Evolutionary conservation across 1,284 basidiomycete species (phyloP), one percentile per base, ranked within the genome.

Genomic region (Ceratobasidium sp.): DNA sequence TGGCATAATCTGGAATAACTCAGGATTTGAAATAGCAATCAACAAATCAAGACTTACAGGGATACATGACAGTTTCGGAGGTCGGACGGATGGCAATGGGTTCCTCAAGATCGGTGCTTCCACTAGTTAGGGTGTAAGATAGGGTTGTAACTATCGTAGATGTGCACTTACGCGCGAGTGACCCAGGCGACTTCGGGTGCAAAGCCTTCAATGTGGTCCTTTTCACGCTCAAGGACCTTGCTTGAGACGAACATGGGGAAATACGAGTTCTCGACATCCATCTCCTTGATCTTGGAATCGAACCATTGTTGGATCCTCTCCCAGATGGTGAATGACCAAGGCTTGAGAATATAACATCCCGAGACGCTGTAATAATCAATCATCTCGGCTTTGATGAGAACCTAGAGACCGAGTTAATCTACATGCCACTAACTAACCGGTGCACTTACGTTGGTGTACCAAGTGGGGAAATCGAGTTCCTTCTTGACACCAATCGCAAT

Each of bases 101-200:
- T 77, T 98, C 95, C 76, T 98, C 95, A 30, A 99, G 85, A 49
- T 99, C 96, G 39, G 92, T 93, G 75, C 84, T 86, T 70, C 96
- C 96, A 58, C 93, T 94, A 75, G 19, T 53, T 42, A 19, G 19
- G 23, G 21, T 16, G 25, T 68, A 7, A 58, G 54, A 52, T 29
- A 64, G 41, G 13, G 11, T n/a, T 56, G 19, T 16, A 25, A 39
- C 21, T 44, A 49, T 46, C 42, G 16, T 14, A 25, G 44, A 23
- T 19, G 25, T 14, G 30, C n/a, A 57, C 50, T 77, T 76, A 94
- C 90, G 96, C 96, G 79, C 86, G 85, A 50, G 97, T 99, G 66
- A 99, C 97, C 97, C 96, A 99, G 27, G 96, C 97, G 39, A 99
- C 97, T 79, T 99, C 96, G 1, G 96, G 95, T 71, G 96, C 97